Base-by-base conservation (phyloP, 208 protist species). In the Acanthamoeba royreba region DNA sequence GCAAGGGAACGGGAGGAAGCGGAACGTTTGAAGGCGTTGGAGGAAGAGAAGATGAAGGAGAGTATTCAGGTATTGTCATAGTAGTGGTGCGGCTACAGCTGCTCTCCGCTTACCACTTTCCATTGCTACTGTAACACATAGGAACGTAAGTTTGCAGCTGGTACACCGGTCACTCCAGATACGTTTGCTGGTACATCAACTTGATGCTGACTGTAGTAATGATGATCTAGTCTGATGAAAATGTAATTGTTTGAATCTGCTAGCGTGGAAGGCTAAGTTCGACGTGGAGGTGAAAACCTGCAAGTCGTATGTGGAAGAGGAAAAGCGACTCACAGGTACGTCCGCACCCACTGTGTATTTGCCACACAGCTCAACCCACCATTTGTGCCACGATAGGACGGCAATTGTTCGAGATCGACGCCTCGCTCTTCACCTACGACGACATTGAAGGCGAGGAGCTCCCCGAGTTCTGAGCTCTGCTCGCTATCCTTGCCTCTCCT, bases 321-420 rank as follows among this genome's bases (percentile, higher is more conserved):
- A 74, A 38, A 74, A 74, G 63, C 63, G 63, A 74, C 63, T 74
- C 33, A 35, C 63, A 8, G 63, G 63, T 74, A 28, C 33, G 63
- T 42, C 61, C 49, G 19, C 49, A 55, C 49, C 19, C 49, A 55
- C 49, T 19, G 49, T 55, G 19, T 55, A 55, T 55, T 9, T 19
- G 13, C 49, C 19, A 19, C 49, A 4, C 58, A 69, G 2, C 58
- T 69, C 53, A 25, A 35, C 58, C 38, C 38, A 25, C 15, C 58
- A 4, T 33, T 63, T 33, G n/a, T 38, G 38, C 35, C 4, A 4
- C 55, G 9, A 0, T 38, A 74, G 63, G 63, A 74, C 63, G 63
- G 63, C 63, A 74, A 74, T 19, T 74, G 63, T 74, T 74, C 63
- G 63, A 74, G 63, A 74, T 74, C 63, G 63, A 74, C 63, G 63